phyloP scores from a whole-genome alignment of 2,329 filamentous ascomycete genomes.

The Aureobasidium melanogenum region DNA sequence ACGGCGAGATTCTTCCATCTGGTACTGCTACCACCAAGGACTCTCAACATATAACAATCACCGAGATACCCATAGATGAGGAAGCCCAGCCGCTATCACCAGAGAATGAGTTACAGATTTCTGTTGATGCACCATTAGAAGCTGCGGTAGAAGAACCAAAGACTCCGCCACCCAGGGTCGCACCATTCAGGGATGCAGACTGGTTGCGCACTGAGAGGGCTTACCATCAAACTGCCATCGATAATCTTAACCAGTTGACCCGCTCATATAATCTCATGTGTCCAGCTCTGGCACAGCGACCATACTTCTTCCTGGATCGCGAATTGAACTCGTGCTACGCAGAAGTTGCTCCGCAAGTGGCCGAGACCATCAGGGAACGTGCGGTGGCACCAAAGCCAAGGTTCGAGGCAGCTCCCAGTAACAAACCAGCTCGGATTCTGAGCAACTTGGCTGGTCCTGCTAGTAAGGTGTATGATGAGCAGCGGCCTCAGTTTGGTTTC shows the following conservation, averaged over 20 bases:
- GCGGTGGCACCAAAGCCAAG: constrained; percentile 43
- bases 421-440: constrained; percentile 47
- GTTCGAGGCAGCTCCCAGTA: constrained; percentile 34
- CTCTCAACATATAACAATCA: neutral
- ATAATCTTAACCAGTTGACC: constrained; percentile 68
- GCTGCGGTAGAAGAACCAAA: neutral
- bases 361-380: constrained; percentile 62
- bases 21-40: constrained; percentile 15
- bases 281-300: constrained; percentile 83
- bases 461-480: constrained; percentile 63
- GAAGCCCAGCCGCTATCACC: constrained; percentile 15
- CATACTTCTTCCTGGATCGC: constrained; percentile 75
- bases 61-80: neutral
- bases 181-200: constrained; percentile 63
- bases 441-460: constrained; percentile 50
- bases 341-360: constrained; percentile 70
- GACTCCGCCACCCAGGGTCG: constrained; percentile 15
- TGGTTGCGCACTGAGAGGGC: constrained; percentile 66
- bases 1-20: constrained; percentile 33
- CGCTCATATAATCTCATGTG: constrained; percentile 94
- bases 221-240: constrained; percentile 69
- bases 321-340: constrained; percentile 76
- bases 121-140: constrained; percentile 11
- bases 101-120: constrained; percentile 15
- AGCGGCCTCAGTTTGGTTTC: constrained; percentile 70